Conservation (phyloP, 148 eudicot genomes). For the Vaccinium vitisidaea region DNA sequence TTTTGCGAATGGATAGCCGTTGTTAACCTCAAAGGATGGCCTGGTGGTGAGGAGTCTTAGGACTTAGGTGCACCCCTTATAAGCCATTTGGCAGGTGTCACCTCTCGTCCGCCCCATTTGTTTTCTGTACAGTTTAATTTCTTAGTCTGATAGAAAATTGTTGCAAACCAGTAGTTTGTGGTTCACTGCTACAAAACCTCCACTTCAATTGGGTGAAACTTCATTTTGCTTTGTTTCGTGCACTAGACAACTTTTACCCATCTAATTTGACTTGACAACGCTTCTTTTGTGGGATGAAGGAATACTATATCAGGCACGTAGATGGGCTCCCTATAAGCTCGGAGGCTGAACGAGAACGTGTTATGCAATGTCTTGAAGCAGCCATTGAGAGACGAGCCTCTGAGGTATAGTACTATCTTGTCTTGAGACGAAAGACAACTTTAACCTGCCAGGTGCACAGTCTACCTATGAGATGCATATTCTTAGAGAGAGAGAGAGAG, state of each 20-base stretch:
- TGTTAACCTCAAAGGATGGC: background rate
- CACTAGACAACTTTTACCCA: background rate
- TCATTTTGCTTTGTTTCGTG: too few species aligned
- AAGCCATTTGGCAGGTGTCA: too few species aligned
- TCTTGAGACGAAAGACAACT: background rate
- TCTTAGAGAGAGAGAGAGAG: too few species aligned
- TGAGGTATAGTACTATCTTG: constrained; percentile 43
- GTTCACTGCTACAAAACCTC: too few species aligned
- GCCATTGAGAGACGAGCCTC: constrained; percentile 79
- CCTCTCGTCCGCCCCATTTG: too few species aligned
- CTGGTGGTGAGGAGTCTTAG: too few species aligned
- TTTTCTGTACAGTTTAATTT: too few species aligned
- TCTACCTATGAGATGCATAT: background rate
- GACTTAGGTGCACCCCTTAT: too few species aligned
- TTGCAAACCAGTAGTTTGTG: too few species aligned
- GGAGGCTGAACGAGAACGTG: constrained; percentile 80
- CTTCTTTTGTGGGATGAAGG: constrained; percentile 38
- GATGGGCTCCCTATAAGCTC: constrained; percentile 77
- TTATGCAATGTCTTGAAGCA: constrained; percentile 87
- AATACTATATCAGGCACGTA: constrained; percentile 81
- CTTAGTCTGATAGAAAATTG: too few species aligned
- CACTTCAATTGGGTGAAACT: too few species aligned
- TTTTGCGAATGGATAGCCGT: background rate
- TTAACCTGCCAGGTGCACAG: background rate
- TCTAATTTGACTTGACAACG: background rate